Base-by-base conservation (phyloP, 208 protist genomes). In the Trypanosoma cruzi region DNA sequence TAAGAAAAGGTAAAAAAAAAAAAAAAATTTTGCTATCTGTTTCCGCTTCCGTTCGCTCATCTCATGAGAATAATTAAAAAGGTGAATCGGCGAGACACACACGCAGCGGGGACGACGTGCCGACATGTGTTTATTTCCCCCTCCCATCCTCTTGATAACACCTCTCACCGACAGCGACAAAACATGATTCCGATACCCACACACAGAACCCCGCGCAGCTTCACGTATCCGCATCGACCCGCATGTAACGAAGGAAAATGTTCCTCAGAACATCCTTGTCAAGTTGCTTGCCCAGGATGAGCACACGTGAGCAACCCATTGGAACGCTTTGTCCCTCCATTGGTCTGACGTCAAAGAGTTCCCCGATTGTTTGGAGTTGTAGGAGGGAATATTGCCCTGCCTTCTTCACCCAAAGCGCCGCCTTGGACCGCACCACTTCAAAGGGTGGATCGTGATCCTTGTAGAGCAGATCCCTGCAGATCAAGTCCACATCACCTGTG, bases 391-490 rank as follows among this genome's bases (percentile, higher is more conserved):
- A 89, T 13, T 58, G n/a, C 16, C 68, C 70, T n/a, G 71, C 71
- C 40, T 72, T 64, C 60, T 75, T 83, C 64, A 85, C 59, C 91
- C 91, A 96, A 18, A 96, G 73, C n/a, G 91, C 91, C 7, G 91
- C 91, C 68, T 96, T 96, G 80, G 86, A 96, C 24, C 91, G 88
- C 53, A 96, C 78, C 57, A 94, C 88, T 60, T 96, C 91, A 59
- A 91, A 94, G 13, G 75, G 75, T 32, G 81, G 64, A 50, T 92
- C 79, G 55, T 88, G 83, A 20, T 70, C 65, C 44, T 74, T 76
- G 74, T 96, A 96, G 18, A 96, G 71, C 36, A 96, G 70, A 31
- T 90, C 82, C 22, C 78, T 82, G 68, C 86, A 92, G 42, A 96
- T 89, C 52, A 73, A 55, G 59, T 96, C 82, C 4, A 94, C 77